Evolutionary conservation across 176 grass and related monocot species (phyloP).

Genomic region (Eragrostis curvula): DNA sequence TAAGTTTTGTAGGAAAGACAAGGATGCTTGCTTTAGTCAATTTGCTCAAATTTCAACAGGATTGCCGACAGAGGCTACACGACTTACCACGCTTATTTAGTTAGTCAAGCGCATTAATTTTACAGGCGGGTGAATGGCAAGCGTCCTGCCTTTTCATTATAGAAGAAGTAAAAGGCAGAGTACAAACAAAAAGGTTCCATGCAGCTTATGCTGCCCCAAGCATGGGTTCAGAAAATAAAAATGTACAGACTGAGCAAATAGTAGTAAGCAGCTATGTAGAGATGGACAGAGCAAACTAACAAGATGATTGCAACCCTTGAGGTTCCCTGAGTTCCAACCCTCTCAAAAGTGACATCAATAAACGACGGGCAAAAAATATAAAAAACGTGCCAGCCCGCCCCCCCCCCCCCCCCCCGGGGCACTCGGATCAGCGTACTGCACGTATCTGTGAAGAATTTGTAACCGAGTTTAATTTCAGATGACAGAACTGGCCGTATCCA

Average conservation of each 20-base stretch:
- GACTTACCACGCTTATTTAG: background rate
- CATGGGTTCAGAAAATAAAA: too few species aligned
- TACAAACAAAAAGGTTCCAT: too few species aligned
- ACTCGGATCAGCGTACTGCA: background rate
- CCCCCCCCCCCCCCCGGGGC: too few species aligned
- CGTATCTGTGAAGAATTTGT: background rate
- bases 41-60: conserved; percentile 9
- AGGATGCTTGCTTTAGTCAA: background rate
- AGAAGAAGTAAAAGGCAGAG: too few species aligned
- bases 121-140: too few species aligned
- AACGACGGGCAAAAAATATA: background rate
- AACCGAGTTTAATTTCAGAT: background rate
- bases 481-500: background rate
- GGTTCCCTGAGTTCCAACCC: conserved; percentile 24
- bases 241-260: too few species aligned
- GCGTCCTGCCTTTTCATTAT: too few species aligned
- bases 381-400: background rate
- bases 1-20: background rate
- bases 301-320: too few species aligned
- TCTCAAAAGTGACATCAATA: background rate
- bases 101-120: background rate
- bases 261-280: too few species aligned
- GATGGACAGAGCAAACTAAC: too few species aligned
- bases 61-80: background rate
- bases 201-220: too few species aligned